A percentile compares a stretch with the other conserved stretches of the same genome.
These are phyloP conservation scores for Venturia carpophila DNA, from an alignment of 2,329 filamentous ascomycete genomes.

Conservation along the genomic window DNA sequence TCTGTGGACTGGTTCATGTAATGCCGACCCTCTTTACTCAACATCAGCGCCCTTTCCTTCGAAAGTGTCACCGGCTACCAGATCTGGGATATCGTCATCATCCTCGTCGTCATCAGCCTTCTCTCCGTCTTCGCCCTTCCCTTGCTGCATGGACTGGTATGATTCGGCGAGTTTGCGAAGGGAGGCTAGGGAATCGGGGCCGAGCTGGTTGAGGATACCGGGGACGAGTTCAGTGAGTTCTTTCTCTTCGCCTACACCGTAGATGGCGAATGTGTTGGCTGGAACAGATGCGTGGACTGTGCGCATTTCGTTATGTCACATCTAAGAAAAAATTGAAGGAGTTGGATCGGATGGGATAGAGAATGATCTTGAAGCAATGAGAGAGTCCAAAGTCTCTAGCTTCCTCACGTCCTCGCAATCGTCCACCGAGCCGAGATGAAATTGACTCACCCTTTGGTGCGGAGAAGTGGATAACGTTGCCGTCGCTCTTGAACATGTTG, in stretches of 20 bases:
- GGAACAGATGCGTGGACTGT: slow-evolving; percentile 93
- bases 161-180: slow-evolving; percentile 98
- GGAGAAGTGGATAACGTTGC: slow-evolving; percentile 99
- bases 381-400: not conserved
- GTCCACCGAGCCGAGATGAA: not conserved
- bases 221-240: slow-evolving; percentile 99
- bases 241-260: slow-evolving; percentile 98
- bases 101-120: slow-evolving; percentile 59
- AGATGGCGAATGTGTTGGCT: slow-evolving; percentile 99
- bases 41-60: slow-evolving; percentile 74
- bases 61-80: slow-evolving; percentile 96
- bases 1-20: not conserved
- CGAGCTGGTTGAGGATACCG: slow-evolving; percentile 98
- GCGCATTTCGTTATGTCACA: not conserved
- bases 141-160: slow-evolving; percentile 99
- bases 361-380: slow-evolving; percentile 60
- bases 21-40: slow-evolving; percentile 53
- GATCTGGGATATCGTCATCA: slow-evolving; percentile 92
- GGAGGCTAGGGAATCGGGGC: slow-evolving; percentile 93
- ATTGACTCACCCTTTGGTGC: slow-evolving; percentile 74
- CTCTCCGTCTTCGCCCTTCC: slow-evolving; percentile 66
- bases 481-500: slow-evolving; percentile 99
- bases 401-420: not conserved
- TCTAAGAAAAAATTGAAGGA: not conserved
- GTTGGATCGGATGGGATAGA: slow-evolving; percentile 83